These are phyloP conservation scores for Punctularia strigosozonata DNA, from an alignment of 768 basidiomycete species.

Conservation along the genomic window DNA sequence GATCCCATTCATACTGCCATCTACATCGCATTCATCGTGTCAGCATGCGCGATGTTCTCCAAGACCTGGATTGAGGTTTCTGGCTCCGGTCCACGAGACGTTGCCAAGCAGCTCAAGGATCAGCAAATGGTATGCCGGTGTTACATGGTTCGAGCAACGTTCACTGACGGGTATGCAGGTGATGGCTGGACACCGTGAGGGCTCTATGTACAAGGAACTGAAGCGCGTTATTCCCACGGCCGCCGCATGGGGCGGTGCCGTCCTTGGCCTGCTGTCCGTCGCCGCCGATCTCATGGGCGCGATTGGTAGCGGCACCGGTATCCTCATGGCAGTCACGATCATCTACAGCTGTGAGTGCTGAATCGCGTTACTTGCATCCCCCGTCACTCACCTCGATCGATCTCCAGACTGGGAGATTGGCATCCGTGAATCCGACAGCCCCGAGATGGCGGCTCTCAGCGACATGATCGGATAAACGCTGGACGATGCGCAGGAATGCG, in stretches of 20 bases:
- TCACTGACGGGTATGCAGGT: constrained; percentile 13
- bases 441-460: neutral
- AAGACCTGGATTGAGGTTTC: constrained; percentile 99
- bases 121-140: constrained; percentile 73
- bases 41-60: constrained; percentile 93
- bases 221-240: constrained; percentile 97
- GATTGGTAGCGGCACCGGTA: constrained; percentile 91
- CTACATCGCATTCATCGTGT: constrained; percentile 87
- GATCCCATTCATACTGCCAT: constrained; percentile 91
- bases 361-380: constrained; percentile 2
- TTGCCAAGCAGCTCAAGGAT: constrained; percentile 97
- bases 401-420: constrained; percentile 1
- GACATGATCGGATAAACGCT: too few relatives aligned
- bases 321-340: constrained; percentile 95
- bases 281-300: constrained; percentile 93
- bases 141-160: neutral
- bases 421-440: neutral
- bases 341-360: constrained; percentile 85
- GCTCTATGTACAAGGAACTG: constrained; percentile 98
- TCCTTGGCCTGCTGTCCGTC: constrained; percentile 84
- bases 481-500: too few relatives aligned
- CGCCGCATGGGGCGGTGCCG: constrained; percentile 95
- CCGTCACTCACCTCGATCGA: constrained; percentile 4
- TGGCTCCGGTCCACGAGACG: constrained; percentile 88
- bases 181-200: constrained; percentile 74